Percentiles rank a stretch among this genome's conserved stretches.
Conservation (phyloP, 2,329 filamentous ascomycete genomes). For the Curvularia sp. region DNA sequence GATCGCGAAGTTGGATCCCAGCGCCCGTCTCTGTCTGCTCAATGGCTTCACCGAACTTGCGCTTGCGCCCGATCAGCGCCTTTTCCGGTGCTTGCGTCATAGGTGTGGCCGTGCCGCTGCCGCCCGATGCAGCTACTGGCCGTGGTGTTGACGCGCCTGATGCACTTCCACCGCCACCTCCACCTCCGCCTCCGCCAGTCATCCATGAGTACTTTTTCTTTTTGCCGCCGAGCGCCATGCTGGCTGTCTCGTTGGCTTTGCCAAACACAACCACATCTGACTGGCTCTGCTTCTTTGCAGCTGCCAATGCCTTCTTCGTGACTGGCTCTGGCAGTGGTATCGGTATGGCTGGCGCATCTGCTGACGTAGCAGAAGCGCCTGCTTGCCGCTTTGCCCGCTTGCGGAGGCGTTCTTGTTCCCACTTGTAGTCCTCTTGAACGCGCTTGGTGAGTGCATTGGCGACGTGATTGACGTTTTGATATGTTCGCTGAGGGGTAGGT, state of each 20-base stretch:
- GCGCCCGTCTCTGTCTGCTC: conserved; percentile 79
- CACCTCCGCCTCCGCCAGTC: conserved; percentile 57
- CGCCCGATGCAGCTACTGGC: conserved; percentile 34
- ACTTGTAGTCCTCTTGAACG: conserved; percentile 65
- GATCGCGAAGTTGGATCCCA: conserved; percentile 84
- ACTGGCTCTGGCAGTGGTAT: conserved; percentile 57
- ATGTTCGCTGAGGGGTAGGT: conserved; percentile 59
- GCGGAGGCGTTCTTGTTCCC: conserved; percentile 69
- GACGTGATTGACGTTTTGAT: conserved; percentile 64
- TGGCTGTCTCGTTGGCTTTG: conserved; percentile 85
- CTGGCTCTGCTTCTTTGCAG: conserved; percentile 73
- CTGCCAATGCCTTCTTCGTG: conserved; percentile 88
- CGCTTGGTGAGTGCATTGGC: conserved; percentile 57
- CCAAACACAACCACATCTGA: conserved; percentile 80
- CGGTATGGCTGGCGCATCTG: conserved; percentile 35
- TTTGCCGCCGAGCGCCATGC: conserved; percentile 74
- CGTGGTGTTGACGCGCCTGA: conserved; percentile 47
- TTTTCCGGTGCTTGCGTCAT: conserved; percentile 34
- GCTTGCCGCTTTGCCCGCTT: conserved; percentile 54
- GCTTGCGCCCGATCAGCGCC: conserved; percentile 64
- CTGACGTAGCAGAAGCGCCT: conserved; percentile 36
- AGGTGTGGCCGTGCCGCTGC: conserved; percentile 39
- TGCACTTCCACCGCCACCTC: conserved; percentile 46
- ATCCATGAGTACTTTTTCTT: conserved; percentile 79
- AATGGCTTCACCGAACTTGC: conserved; percentile 74